Percentiles rank a stretch among this genome's conserved stretches.
Evolutionary conservation across 2,329 filamentous ascomycete species (phyloP).

Genomic region (Aspergillus melleus): DNA sequence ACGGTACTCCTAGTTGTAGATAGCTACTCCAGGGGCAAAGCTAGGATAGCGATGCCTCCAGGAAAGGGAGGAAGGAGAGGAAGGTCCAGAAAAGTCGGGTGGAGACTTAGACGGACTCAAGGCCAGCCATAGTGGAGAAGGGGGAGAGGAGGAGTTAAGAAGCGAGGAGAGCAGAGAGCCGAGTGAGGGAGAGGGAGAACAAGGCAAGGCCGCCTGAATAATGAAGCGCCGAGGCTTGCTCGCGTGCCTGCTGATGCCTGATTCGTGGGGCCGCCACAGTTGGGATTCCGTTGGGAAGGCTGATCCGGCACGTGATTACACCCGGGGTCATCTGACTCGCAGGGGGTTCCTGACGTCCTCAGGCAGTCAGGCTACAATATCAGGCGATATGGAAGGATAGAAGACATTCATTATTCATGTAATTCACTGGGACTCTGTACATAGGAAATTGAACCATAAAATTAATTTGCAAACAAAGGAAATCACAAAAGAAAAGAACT

Average conservation of each 20-base stretch:
- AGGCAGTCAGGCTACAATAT: background rate
- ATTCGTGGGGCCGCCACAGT: conserved; percentile 13
- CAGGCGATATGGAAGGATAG: background rate
- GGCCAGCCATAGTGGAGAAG: conserved; percentile 13
- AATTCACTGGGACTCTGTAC: background rate
- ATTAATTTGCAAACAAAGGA: conserved; percentile 19
- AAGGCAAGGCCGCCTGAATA: background rate
- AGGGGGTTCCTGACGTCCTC: background rate
- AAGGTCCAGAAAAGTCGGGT: background rate
- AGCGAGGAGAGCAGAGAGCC: conserved; percentile 1
- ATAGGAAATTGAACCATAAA: background rate
- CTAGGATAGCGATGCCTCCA: background rate
- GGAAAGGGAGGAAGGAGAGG: background rate
- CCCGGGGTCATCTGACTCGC: background rate
- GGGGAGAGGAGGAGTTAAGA: conserved; percentile 13
- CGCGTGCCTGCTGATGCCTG: conserved; percentile 19
- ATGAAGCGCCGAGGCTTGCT: conserved; percentile 13
- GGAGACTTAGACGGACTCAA: conserved; percentile 10
- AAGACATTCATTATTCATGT: background rate
- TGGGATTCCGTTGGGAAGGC: conserved; percentile 17
- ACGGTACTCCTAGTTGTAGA: conserved; percentile 6
- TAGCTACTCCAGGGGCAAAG: background rate
- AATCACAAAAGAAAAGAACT: conserved; percentile 19
- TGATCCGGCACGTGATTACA: conserved; percentile 1
- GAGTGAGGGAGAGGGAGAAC: background rate